Evolutionary conservation across 2,329 filamentous ascomycete genomes (phyloP).

Genomic region (Elsinoe batatas): DNA sequence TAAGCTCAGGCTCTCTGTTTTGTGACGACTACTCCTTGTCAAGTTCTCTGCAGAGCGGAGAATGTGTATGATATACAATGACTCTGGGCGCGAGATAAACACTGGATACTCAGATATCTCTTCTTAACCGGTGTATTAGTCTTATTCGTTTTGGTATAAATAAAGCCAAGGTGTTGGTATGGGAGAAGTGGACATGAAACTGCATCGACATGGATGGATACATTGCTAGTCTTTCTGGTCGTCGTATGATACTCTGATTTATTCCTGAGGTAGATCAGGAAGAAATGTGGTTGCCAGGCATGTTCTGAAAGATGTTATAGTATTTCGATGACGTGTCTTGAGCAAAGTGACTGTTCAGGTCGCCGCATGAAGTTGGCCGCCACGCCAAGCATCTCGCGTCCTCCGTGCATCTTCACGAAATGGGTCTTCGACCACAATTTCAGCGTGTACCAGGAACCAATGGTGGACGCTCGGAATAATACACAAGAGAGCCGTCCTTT

Average conservation of each 20-base stretch:
- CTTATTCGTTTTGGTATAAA: constrained; percentile 13
- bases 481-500: too few relatives aligned
- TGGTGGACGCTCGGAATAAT: too few relatives aligned
- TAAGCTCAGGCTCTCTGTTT: neutral
- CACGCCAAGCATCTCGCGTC: neutral
- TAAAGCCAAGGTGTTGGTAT: constrained; percentile 43
- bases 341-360: neutral
- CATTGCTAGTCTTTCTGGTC: constrained; percentile 36
- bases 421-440: neutral
- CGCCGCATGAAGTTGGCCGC: neutral
- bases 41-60: too few relatives aligned
- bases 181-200: constrained; percentile 41
- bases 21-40: neutral
- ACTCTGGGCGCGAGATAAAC: too few relatives aligned
- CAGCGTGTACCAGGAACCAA: too few relatives aligned
- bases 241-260: neutral
- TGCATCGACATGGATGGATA: constrained; percentile 37
- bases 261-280: constrained; percentile 9
- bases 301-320: neutral
- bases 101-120: neutral
- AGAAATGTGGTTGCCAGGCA: constrained; percentile 2
- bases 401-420: neutral
- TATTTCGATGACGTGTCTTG: neutral
- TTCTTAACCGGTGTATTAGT: neutral
- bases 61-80: neutral